Base-by-base conservation (phyloP, 1,284 basidiomycete species). In the Apiotrichum gamsii region DNA sequence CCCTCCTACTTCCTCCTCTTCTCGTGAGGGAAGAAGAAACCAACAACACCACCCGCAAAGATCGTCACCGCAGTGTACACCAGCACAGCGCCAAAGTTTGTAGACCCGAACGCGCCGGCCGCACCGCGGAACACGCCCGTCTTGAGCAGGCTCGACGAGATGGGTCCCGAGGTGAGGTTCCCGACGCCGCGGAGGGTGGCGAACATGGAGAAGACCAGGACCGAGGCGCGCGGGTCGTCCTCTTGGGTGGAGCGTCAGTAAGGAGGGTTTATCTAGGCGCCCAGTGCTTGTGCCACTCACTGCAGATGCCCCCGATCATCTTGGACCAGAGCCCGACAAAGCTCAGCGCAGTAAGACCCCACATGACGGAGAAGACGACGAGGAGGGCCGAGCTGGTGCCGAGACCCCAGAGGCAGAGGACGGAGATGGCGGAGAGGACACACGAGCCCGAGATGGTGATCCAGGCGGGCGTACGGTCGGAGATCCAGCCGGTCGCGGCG, bases 341-440 rank as follows among this genome's bases (percentile, higher is more conserved):
- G 41, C 61, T 60, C 15, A 51, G 41, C 1, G 59, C 62, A 3
- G 62, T 48, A 3, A 60, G 28, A 10, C 60, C 67, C 38, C 63
- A 69, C 2, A 59, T 30, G 19, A 65, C 25, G 1, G 53, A 48
- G 37, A 69, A 69, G 5, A 49, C 48, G 6, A 64, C 48, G 14
- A 69, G 48, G 5, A 56, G 42, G 10, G 45, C 55, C 11, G 54
- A 39, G 14, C 53, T 55, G 3, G 65, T 67, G 0, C 65, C 64
- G 28, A 72, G 65, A 0, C 72, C 72, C 70, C 72, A 74, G 19
- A 71, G 48, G 28, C 70, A 52, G 18, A 72, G 60, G 37, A 66
- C 68, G 2, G 66, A 41, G 0, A 67, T 31, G 0, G 69, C 60
- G 5, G 59, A 54, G 3, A 59, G 59, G 5, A 65, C 19, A 49